Base-by-base conservation (phyloP, 2,329 filamentous ascomycete species). In the Xylaria sp. region DNA sequence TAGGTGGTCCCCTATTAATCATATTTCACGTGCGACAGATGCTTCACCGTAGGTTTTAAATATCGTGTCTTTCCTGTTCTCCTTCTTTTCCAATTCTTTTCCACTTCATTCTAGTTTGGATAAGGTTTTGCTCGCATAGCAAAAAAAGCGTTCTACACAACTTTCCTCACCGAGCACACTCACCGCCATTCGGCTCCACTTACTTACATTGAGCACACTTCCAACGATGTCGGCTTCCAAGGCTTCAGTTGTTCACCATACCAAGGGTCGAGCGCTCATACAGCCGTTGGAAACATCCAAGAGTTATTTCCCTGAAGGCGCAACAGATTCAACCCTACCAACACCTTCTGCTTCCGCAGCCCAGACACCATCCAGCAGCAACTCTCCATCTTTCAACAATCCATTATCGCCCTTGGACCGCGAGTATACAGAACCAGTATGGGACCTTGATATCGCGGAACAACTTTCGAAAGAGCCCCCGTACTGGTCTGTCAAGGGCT, bases 401-500 rank as follows among this genome's bases (percentile, higher is more conserved):
- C 75, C 77, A 8, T 71, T 78, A 7, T 73, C 77, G 4, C 72
- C 78, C 6, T 62, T 79, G 33, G 75, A 76, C 48, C 73, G 76
- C 23, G 51, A 74, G 12, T 79, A 74, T 66, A 60, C 68, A 10
- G 62, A 70, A 51, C 76, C 77, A 0, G 57, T 66, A 20, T 70
- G 69, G 25, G 75, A 79, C 25, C 68, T 79, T 36, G 74, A 79
- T 72, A 72, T 79, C 58, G 76, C 74, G 8, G 62, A 65, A 36
- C 77, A 78, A 64, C 75, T 79, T n/a, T 74, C 74, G 41, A 75
- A 72, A 72, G 69, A 74, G 65, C 77, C 78, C 1, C 68, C 72
- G 23, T 75, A 75, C 62, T 72, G 75, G 56, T 78, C 76, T 3
- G 71, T 75, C 4, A 72, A 77, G 69, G 73, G 75, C 62, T 78